Conservation (phyloP, 305 asterid species). For the Petunia hybrid region DNA sequence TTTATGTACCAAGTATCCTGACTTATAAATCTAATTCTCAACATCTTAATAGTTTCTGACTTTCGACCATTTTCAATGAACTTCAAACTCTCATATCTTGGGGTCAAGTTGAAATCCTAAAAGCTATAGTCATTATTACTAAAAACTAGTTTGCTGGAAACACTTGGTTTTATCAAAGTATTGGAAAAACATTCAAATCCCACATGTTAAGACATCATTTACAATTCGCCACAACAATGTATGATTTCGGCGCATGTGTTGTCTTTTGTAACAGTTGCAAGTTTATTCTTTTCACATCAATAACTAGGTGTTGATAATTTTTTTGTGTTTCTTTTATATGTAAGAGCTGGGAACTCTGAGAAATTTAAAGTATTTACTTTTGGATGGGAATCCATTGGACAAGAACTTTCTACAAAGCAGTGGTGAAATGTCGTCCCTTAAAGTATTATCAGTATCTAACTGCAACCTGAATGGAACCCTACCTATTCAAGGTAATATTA, state of each 20-base stretch:
- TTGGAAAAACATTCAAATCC: too few species aligned
- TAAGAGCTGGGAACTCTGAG: neutral
- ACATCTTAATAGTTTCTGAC: neutral
- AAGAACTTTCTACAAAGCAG: neutral
- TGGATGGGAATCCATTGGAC: neutral
- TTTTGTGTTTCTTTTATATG: conserved; percentile 22
- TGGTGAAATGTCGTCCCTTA: conserved; percentile 10
- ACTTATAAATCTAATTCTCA: neutral
- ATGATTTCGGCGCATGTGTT: neutral
- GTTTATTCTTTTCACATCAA: too few species aligned
- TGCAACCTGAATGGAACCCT: neutral
- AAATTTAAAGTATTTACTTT: neutral
- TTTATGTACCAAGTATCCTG: neutral
- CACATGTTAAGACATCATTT: too few species aligned
- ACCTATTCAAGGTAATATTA: neutral
- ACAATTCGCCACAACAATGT: too few species aligned
- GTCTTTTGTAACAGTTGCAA: neutral
- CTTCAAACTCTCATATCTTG: neutral
- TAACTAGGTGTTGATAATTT: neutral
- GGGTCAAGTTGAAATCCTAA: too few species aligned
- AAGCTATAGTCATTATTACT: too few species aligned
- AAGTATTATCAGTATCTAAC: conserved; percentile 17
- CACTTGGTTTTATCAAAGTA: too few species aligned
- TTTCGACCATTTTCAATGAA: too few species aligned
- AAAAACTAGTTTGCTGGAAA: too few species aligned